Evolutionary conservation across 2,329 filamentous ascomycete genomes (phyloP).

Genomic region (Thelonectria olida): DNA sequence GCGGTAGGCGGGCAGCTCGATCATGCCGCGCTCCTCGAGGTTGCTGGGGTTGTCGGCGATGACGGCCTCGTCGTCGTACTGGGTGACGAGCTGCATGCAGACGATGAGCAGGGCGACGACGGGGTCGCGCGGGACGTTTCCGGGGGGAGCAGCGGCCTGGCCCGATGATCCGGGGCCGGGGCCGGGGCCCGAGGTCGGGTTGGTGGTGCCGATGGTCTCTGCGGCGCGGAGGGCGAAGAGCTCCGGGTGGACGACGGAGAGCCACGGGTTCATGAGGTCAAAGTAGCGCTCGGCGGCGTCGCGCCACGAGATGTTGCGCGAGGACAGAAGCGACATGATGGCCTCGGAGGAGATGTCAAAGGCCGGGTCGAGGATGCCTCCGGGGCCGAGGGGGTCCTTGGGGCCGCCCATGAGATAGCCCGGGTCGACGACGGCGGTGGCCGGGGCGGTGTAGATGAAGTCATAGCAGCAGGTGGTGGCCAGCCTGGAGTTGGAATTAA

Average conservation of each 20-base stretch:
- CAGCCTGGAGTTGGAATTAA: constrained; percentile 28
- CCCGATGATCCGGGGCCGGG: neutral
- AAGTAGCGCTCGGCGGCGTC: constrained; percentile 51
- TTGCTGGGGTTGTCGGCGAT: constrained; percentile 31
- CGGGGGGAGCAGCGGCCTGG: neutral
- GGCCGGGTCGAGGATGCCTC: constrained; percentile 41
- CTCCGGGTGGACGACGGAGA: constrained; percentile 51
- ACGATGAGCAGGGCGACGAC: constrained; percentile 51
- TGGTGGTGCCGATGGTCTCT: constrained; percentile 3
- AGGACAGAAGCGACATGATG: constrained; percentile 50
- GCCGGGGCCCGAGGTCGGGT: constrained; percentile 2
- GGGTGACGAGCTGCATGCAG: constrained; percentile 54
- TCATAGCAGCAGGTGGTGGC: constrained; percentile 48
- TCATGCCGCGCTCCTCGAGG: constrained; percentile 49
- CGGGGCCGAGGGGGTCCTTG: constrained; percentile 35
- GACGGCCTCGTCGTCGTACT: constrained; percentile 49
- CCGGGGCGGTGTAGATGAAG: constrained; percentile 48
- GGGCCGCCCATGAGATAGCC: constrained; percentile 37
- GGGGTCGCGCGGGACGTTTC: constrained; percentile 31
- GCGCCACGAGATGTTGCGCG: constrained; percentile 48
- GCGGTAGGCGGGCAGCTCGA: constrained; percentile 50
- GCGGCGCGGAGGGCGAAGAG: constrained; percentile 47
- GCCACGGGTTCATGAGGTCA: constrained; percentile 53
- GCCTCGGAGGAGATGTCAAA: constrained; percentile 48
- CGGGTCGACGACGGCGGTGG: constrained; percentile 44